Base-by-base conservation (phyloP, 2,329 filamentous ascomycete species). In the Dothideomycetidae sp. region DNA sequence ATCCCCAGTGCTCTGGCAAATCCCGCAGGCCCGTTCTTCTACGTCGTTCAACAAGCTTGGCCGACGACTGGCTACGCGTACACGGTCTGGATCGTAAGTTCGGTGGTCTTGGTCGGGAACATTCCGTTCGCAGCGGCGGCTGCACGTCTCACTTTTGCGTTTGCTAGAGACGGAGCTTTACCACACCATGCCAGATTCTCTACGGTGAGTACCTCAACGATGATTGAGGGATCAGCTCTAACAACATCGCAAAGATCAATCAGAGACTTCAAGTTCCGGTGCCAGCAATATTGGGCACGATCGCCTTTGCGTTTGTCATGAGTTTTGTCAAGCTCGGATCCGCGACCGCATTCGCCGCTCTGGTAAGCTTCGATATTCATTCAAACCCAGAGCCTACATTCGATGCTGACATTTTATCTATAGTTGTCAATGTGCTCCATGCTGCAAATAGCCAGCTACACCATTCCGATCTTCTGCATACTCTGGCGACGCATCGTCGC, bases 21-120 rank as follows among this genome's bases (percentile, higher is more conserved):
- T 41, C 50, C 36, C 37, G 51, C 49, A 7, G 43, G 40, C n/a
- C 53, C 55, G 1, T 57, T 59, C 46, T 48, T 60, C 37, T 48
- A 53, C 12, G 53, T 39, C 46, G 11, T 38, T 4, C 29, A 29
- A 3, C 10, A 29, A 10, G 29, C 36, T 11, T 38, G 36, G 36
- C 19, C 36, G n/a, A 14, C 18, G 10, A 52, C 33, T 29, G 39
- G 44, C 21, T 45, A 43, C 18, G 44, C 40, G 36, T 39, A n/a
- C 39, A 45, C 31, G 16, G 36, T 41, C 19, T 42, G 41, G 5
- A 45, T 46, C 15, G 41, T 48, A 17, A 44, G 44, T 13, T 28
- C 41, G 23, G 40, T 48, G 10, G 40, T 48, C 40, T 38, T 33
- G 48, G 52, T 33, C 7, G 36, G 36, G 16, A 38, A 38, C 12